These are phyloP conservation scores for Oryza officinalis DNA, from an alignment of 176 grass and related monocot species.

Conservation along the genomic window DNA sequence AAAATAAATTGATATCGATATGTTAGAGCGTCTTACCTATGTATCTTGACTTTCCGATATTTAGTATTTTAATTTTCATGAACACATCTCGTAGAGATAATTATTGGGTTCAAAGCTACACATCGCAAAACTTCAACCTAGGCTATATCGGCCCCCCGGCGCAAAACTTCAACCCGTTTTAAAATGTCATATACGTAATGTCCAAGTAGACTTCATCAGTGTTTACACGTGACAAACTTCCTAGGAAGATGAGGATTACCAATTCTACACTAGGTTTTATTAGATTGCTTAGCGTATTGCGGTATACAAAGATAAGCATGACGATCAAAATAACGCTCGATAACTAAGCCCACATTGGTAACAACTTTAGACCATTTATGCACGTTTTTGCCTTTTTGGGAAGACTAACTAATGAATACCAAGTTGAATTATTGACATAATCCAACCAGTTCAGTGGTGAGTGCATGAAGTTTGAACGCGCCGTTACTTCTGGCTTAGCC, in stretches of 20 bases:
- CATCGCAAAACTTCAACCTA: background rate
- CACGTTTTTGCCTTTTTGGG: background rate
- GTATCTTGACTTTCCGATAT: no score
- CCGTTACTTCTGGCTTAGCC: background rate
- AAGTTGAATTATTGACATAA: background rate
- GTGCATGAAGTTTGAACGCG: constrained; percentile 28
- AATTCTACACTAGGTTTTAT: background rate
- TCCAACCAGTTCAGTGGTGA: background rate
- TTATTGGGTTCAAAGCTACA: background rate
- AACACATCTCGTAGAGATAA: background rate
- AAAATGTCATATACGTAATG: background rate
- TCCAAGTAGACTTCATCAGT: background rate
- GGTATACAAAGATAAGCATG: background rate
- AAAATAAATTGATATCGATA: no score
- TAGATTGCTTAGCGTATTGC: background rate
- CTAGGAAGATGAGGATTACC: background rate
- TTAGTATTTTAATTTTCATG: background rate
- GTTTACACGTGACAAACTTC: background rate
- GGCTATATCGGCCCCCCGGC: no score
- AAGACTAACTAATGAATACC: constrained; percentile 1
- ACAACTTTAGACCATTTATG: constrained; percentile 25
- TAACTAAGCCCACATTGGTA: background rate
- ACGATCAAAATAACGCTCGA: background rate
- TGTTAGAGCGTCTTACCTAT: no score
- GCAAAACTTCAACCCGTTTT: no score